Percentiles rank a stretch among this genome's conserved stretches.
phyloP scores from a whole-genome alignment of 257 asterid genomes.

The Nicotiana knightiana region DNA sequence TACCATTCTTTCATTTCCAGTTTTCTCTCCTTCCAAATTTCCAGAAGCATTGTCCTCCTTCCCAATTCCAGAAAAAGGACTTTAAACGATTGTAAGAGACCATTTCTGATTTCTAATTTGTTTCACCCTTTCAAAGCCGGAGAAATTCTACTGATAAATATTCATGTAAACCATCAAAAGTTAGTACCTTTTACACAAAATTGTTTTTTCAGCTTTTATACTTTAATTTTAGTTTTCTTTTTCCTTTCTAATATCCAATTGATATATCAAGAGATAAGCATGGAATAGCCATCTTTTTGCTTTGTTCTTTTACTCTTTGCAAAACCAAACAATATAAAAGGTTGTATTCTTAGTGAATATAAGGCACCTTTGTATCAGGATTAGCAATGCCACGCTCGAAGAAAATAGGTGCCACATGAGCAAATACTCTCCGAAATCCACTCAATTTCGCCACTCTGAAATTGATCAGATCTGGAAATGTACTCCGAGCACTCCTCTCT shows the following conservation, averaged over 20 bases:
- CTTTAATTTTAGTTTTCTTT: not conserved
- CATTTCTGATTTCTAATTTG: not conserved
- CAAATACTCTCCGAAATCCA: constrained; percentile 89
- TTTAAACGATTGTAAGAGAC: not conserved
- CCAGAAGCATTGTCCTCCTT: not conserved
- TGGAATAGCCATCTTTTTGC: not conserved
- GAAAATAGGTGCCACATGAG: constrained; percentile 89
- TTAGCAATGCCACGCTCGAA: constrained; percentile 85
- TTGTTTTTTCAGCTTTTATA: not conserved
- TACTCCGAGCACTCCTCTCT: constrained; percentile 95
- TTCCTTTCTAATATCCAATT: not conserved
- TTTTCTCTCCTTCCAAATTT: not conserved
- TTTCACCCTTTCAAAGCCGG: not conserved
- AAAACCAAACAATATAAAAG: not conserved
- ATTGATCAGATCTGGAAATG: constrained; percentile 85
- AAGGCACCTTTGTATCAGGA: constrained; percentile 77
- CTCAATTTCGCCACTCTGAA: constrained; percentile 75
- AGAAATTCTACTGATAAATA: not conserved
- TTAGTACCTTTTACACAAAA: not conserved
- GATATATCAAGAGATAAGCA: not conserved
- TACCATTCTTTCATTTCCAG: not conserved
- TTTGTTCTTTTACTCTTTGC: not conserved
- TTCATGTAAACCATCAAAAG: not conserved
- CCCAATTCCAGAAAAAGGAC: not conserved
- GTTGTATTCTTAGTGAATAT: not conserved